phyloP scores from a whole-genome alignment of 306 rosid species.

The Fragaria ananassa region DNA sequence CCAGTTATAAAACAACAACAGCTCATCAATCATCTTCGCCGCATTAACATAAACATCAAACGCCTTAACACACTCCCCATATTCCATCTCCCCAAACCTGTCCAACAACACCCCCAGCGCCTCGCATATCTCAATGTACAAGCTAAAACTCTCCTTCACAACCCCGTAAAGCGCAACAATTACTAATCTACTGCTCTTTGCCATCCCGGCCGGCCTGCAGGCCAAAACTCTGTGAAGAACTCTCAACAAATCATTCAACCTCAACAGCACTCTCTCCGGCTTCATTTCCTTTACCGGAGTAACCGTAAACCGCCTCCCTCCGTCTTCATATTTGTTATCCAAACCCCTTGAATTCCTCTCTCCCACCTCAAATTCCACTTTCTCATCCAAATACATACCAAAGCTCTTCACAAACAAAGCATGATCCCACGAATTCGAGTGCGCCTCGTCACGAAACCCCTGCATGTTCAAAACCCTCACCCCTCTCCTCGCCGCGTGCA shows the following conservation, averaged over 20 bases:
- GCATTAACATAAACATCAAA: slow-evolving; percentile 63
- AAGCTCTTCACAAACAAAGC: slow-evolving; percentile 66
- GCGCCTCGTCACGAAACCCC: slow-evolving; percentile 80
- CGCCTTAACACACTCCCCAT: slow-evolving; percentile 53
- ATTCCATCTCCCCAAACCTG: slow-evolving; percentile 73
- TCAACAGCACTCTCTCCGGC: slow-evolving; percentile 59
- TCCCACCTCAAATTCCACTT: slow-evolving; percentile 53
- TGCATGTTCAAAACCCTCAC: slow-evolving; percentile 58
- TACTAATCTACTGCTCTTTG: slow-evolving; percentile 61
- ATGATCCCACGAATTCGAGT: slow-evolving; percentile 73
- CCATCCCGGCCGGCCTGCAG: slow-evolving; percentile 65
- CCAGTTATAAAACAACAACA: slow-evolving; percentile 68
- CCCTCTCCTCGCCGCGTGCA: slow-evolving; percentile 47
- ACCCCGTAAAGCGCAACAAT: slow-evolving; percentile 56
- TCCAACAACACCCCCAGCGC: slow-evolving; percentile 70
- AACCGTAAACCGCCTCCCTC: slow-evolving; percentile 6
- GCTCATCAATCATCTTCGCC: slow-evolving; percentile 64
- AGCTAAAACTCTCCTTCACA: slow-evolving; percentile 66
- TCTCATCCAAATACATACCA: slow-evolving; percentile 68
- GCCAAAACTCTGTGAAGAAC: slow-evolving; percentile 65
- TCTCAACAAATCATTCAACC: slow-evolving; percentile 53
- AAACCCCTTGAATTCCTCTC: slow-evolving; percentile 44
- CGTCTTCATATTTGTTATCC: slow-evolving; percentile 22
- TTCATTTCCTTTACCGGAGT: slow-evolving; percentile 61
- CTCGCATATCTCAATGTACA: slow-evolving; percentile 62